Evolutionary conservation across 1,284 basidiomycete genomes (phyloP).

Genomic region (Sanguinoderma infundibulare): DNA sequence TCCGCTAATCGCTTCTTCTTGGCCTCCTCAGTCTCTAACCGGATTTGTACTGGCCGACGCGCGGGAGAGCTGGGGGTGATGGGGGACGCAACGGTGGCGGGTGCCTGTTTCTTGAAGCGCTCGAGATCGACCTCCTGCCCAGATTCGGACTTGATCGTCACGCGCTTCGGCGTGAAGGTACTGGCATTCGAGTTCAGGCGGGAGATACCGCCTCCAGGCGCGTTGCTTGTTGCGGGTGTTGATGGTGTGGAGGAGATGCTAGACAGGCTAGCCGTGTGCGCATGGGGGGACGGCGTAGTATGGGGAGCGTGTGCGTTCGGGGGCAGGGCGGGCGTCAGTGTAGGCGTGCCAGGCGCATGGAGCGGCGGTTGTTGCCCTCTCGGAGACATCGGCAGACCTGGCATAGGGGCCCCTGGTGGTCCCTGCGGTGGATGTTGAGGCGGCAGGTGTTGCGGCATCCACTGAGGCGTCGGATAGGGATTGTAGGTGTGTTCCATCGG

Average conservation of each 20-base stretch:
- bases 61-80: slow-evolving; percentile 49
- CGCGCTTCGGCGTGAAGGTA: slow-evolving; percentile 64
- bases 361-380: slow-evolving; percentile 60
- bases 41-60: slow-evolving; percentile 32
- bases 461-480: slow-evolving; percentile 10
- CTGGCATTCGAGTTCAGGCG: slow-evolving; percentile 64
- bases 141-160: slow-evolving; percentile 57
- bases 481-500: slow-evolving; percentile 29
- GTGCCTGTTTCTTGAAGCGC: slow-evolving; percentile 50
- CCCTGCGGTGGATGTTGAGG: slow-evolving; percentile 38
- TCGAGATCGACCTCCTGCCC: slow-evolving; percentile 66
- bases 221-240: slow-evolving; percentile 58
- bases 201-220: slow-evolving; percentile 38
- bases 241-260: slow-evolving; percentile 63
- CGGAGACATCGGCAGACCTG: slow-evolving; percentile 65
- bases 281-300: slow-evolving; percentile 53
- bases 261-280: slow-evolving; percentile 51
- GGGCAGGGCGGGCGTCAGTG: slow-evolving; percentile 58
- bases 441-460: slow-evolving; percentile 46
- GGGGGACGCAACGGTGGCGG: slow-evolving; percentile 38
- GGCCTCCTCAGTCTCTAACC: slow-evolving; percentile 53
- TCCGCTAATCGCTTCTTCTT: slow-evolving; percentile 52
- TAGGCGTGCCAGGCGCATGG: slow-evolving; percentile 67
- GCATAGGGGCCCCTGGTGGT: slow-evolving; percentile 45
- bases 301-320: slow-evolving; percentile 52